phyloP scores from a whole-genome alignment of 805 yeast species.

The Saccharomycopsis sp. region DNA sequence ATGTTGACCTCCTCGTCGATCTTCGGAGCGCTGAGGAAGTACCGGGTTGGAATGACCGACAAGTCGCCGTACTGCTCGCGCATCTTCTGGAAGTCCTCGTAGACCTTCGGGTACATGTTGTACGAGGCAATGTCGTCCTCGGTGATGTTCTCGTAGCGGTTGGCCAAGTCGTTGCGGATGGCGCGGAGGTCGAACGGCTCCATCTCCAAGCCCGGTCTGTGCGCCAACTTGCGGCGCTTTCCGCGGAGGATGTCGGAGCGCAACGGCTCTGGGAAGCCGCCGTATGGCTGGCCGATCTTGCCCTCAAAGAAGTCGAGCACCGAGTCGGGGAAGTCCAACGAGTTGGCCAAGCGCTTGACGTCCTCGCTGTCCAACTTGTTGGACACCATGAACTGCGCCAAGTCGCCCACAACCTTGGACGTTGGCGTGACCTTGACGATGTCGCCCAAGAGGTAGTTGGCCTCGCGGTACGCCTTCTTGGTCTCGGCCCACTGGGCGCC shows the following conservation, averaged over 20 bases:
- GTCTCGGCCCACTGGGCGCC: slow-evolving; percentile 97
- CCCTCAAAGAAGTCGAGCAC: slow-evolving; percentile 98
- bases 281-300: slow-evolving; percentile 97
- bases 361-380: slow-evolving; percentile 84
- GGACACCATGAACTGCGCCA: slow-evolving; percentile 99
- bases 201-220: slow-evolving; percentile 88
- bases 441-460: slow-evolving; percentile 88
- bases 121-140: slow-evolving; percentile 93
- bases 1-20: slow-evolving; percentile 85
- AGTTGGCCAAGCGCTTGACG: slow-evolving; percentile 77
- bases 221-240: slow-evolving; percentile 83
- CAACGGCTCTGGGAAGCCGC: slow-evolving; percentile 99
- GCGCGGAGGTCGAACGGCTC: slow-evolving; percentile 73
- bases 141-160: slow-evolving; percentile 72
- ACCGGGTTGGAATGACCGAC: slow-evolving; percentile 88
- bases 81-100: slow-evolving; percentile 73
- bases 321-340: slow-evolving; percentile 97
- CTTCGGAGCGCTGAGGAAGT: slow-evolving; percentile 80
- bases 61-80: slow-evolving; percentile 82
- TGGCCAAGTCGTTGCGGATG: slow-evolving; percentile 64
- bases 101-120: slow-evolving; percentile 97
- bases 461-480: slow-evolving; percentile 87
- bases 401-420: slow-evolving; percentile 98
- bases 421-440: slow-evolving; percentile 98
- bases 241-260: slow-evolving; percentile 85